These are phyloP conservation scores for Apostasia shenzhenica DNA, from an alignment of 106 monocot genomes.

Conservation along the genomic window DNA sequence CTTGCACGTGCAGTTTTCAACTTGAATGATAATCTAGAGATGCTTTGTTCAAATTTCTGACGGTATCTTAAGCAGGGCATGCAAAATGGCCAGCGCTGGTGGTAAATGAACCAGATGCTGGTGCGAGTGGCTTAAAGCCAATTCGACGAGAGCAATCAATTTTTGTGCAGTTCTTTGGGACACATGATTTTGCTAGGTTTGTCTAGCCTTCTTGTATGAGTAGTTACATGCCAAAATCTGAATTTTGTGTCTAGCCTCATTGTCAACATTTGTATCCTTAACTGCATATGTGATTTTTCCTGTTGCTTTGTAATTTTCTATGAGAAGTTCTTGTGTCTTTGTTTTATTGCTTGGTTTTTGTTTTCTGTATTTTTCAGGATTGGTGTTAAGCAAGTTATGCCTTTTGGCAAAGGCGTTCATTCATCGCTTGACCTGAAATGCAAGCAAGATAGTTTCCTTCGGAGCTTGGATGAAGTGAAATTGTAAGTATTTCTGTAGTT, in stretches of 20 bases:
- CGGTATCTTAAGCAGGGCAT: slow-evolving; percentile 58
- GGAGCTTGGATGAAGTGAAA: slow-evolving; percentile 87
- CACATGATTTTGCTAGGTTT: slow-evolving; percentile 99
- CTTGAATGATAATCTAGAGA: too few relatives aligned
- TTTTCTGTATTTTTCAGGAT: slow-evolving; percentile 52
- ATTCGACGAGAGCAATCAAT: slow-evolving; percentile 39
- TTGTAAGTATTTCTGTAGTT: slow-evolving; percentile 32
- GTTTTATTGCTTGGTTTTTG: slow-evolving; percentile 2
- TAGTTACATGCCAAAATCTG: too few relatives aligned
- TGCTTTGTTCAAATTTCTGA: neutral
- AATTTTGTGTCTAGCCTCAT: too few relatives aligned
- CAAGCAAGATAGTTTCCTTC: slow-evolving; percentile 64
- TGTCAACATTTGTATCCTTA: too few relatives aligned
- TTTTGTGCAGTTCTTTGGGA: slow-evolving; percentile 94
- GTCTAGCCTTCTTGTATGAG: neutral
- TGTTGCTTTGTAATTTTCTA: neutral
- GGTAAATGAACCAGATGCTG: slow-evolving; percentile 58
- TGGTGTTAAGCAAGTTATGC: slow-evolving; percentile 57
- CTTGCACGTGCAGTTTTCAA: too few relatives aligned
- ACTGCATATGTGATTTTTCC: too few relatives aligned
- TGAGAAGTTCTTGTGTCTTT: neutral
- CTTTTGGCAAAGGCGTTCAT: slow-evolving; percentile 79
- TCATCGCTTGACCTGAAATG: slow-evolving; percentile 88
- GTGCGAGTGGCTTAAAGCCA: slow-evolving; percentile 41
- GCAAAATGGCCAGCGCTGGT: slow-evolving; percentile 96